A percentile compares a stretch with the other conserved stretches of the same genome.
These are phyloP conservation scores for Juncus effusus DNA, from an alignment of 176 grass and related monocot species.

Conservation along the genomic window DNA sequence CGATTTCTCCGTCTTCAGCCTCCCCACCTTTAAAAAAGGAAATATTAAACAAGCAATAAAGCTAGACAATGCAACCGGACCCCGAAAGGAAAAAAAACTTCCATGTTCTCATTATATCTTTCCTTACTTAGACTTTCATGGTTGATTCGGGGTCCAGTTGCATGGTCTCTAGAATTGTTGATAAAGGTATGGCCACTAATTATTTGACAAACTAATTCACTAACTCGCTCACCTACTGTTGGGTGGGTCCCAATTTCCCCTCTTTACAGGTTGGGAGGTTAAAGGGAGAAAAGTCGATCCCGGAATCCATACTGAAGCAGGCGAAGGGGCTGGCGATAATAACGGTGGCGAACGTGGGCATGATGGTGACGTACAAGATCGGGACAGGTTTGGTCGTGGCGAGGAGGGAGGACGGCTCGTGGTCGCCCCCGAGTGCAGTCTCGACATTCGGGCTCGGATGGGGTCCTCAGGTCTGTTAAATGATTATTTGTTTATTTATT, in stretches of 20 bases:
- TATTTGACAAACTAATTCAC: no score
- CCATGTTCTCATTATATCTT: no score
- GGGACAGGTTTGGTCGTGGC: conserved; percentile 83
- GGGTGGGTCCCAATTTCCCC: no score
- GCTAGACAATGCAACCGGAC: no score
- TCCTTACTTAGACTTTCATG: no score
- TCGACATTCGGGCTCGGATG: conserved; percentile 77
- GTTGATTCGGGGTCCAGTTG: no score
- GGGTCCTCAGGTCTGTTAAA: conserved; percentile 64
- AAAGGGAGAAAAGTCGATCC: conserved; percentile 72
- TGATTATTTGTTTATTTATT: conserved; percentile 22
- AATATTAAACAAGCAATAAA: no score
- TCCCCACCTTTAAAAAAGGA: conserved; percentile 40
- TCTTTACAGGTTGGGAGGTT: conserved; percentile 45
- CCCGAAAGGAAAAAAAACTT: no score
- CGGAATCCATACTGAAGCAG: conserved; percentile 73
- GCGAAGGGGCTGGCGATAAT: conserved; percentile 86
- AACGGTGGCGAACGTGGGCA: conserved; percentile 66
- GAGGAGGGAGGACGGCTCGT: conserved; percentile 72
- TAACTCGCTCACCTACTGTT: no score
- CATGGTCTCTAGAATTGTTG: no score
- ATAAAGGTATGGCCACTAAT: no score
- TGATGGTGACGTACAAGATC: conserved; percentile 88
- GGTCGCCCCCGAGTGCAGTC: conserved; percentile 84
- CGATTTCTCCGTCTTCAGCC: conserved; percentile 60